Conservation (phyloP, 768 basidiomycete species). For the Tylopilus cervinicoccineus region DNA sequence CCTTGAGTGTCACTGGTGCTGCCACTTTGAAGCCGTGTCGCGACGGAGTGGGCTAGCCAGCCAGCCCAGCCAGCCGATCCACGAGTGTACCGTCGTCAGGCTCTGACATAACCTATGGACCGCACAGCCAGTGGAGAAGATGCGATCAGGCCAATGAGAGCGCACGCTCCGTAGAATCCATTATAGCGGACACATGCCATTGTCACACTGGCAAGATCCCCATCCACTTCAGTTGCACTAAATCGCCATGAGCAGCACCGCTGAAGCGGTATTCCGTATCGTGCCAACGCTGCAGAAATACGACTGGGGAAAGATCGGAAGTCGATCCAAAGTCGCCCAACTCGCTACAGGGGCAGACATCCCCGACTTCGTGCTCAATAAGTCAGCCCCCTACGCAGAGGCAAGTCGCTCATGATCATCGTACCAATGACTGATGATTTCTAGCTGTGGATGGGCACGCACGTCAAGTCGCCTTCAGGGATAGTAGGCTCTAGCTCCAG, state of each 20-base stretch:
- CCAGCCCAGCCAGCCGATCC: no score
- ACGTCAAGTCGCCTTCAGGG: slow-evolving; percentile 67
- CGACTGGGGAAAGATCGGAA: slow-evolving; percentile 91
- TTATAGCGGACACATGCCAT: no score
- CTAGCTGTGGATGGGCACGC: slow-evolving; percentile 99
- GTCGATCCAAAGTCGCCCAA: slow-evolving; percentile 81
- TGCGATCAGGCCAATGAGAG: neutral
- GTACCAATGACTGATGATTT: slow-evolving; percentile 2
- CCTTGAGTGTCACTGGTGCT: no score
- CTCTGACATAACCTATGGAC: neutral
- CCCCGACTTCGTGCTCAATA: slow-evolving; percentile 64
- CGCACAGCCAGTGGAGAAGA: neutral
- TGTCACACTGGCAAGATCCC: neutral
- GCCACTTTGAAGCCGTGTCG: no score
- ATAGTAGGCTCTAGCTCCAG: slow-evolving; percentile 43
- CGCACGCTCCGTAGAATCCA: neutral
- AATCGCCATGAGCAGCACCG: slow-evolving; percentile 21
- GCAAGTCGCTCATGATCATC: slow-evolving; percentile 40
- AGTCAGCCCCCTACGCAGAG: slow-evolving; percentile 86
- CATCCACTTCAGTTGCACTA: neutral
- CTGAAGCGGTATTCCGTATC: slow-evolving; percentile 66
- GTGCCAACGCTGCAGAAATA: slow-evolving; percentile 83
- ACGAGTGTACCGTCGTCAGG: neutral
- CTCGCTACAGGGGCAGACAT: slow-evolving; percentile 61
- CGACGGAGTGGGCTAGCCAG: no score